These are phyloP conservation scores for Neltuma alba DNA, from an alignment of 306 rosid genomes.

Conservation along the genomic window DNA sequence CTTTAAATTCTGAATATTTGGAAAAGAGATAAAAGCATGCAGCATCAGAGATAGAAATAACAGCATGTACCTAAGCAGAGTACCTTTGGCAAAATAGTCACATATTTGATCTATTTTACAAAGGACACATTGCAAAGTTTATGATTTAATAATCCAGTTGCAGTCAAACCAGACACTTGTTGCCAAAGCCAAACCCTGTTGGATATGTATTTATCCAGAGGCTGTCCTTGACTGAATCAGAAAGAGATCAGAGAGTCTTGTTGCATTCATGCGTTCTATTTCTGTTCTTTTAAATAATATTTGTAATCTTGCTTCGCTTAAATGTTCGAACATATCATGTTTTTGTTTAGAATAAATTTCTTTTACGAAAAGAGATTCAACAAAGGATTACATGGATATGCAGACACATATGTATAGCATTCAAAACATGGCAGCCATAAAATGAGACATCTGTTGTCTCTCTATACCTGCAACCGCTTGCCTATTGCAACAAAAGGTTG, in stretches of 20 bases:
- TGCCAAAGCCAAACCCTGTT: background rate
- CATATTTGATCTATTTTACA: background rate
- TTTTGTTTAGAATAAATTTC: background rate
- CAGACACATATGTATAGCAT: background rate
- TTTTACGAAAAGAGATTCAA: background rate
- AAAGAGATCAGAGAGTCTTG: background rate
- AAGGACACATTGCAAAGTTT: background rate
- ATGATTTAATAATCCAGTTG: background rate
- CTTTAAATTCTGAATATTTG: background rate
- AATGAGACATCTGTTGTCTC: constrained; percentile 12
- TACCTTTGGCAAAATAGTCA: background rate
- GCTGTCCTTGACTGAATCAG: background rate
- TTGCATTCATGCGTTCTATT: background rate
- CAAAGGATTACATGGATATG: background rate
- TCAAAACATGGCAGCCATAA: background rate
- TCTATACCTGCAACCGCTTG: constrained; percentile 85
- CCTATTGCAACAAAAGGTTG: constrained; percentile 97
- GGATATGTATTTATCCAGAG: background rate
- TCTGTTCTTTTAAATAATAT: background rate
- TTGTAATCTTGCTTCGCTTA: background rate
- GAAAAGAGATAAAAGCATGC: background rate
- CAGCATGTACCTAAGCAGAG: background rate
- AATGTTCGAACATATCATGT: background rate
- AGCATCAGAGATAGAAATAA: background rate
- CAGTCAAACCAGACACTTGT: too few relatives aligned